Evolutionary conservation across 2,329 filamentous ascomycete genomes (phyloP), one percentile per base, ranked within the genome.

Genomic region (Metarhizium guizhouense): DNA sequence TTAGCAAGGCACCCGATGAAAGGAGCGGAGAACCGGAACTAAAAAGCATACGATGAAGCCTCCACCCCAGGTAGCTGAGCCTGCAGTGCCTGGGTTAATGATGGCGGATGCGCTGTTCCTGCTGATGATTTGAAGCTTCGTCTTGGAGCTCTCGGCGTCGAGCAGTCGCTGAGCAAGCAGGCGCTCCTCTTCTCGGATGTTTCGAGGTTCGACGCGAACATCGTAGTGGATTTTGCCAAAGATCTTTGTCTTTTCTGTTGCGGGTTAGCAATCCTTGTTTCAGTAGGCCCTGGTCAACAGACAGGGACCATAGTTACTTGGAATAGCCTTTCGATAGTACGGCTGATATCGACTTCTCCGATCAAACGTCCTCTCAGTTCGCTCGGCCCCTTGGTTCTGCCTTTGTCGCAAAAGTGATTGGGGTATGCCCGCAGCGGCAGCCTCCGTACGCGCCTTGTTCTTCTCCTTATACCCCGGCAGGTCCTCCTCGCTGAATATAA

Each of bases 401-500:
- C 72, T 73, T 48, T 74, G 71, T 54, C 76, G 74, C 59, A 81
- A 66, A 30, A 86, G 72, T 40, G 82, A 78, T 5, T 77, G 72
- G 4, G 83, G 83, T 57, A 86, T 83, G 53, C 83, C 80, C 18
- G 76, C 78, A 48, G 77, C 80, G 3, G 80, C 72, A 8, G 80
- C 78, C 54, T 82, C 78, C n/a, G 77, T 75, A 52, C 79, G 76
- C 51, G 73, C 72, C 63, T 77, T 80, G 65, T 80, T 81, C 68
- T 68, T 68, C 16, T 67, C 69, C 62, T 73, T 72, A 64, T 69
- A 73, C 16, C 69, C 65, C 0, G 91, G 88, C 25, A 96, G 80
- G 65, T 97, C 90, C 69, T 95, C 91, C 72, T 99, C 94, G 45
- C 88, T 91, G 67, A 99, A 99, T 56, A 97, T 77, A 68, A 88